phyloP scores from a whole-genome alignment of 2,329 filamentous ascomycete genomes.

The Penicillium psychrosexuale region DNA sequence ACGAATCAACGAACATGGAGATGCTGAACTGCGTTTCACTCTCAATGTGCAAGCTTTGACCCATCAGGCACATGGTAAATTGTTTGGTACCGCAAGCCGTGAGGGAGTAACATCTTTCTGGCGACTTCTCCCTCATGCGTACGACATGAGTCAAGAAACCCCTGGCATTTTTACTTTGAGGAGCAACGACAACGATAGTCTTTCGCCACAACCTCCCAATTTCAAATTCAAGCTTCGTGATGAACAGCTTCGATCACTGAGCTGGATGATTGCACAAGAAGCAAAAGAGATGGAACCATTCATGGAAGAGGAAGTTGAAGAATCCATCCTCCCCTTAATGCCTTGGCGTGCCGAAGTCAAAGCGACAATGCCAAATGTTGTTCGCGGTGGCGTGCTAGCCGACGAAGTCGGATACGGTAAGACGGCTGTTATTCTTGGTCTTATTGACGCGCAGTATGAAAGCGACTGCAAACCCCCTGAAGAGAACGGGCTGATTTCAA shows the following conservation, averaged over 20 bases:
- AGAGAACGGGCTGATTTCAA: conserved; percentile 35
- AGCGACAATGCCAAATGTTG: conserved; percentile 28
- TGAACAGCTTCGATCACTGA: conserved; percentile 55
- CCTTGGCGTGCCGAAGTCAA: conserved; percentile 58
- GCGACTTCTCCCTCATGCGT: conserved; percentile 50
- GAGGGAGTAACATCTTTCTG: conserved; percentile 35
- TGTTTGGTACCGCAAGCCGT: conserved; percentile 14
- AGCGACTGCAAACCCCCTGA: conserved; percentile 14
- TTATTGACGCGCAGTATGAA: conserved; percentile 47
- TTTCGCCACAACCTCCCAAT: conserved; percentile 33
- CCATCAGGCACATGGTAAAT: conserved; percentile 34
- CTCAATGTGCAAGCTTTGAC: conserved; percentile 39
- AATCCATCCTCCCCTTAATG: conserved; percentile 50
- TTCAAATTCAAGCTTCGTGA: conserved; percentile 44
- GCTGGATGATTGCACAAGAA: conserved; percentile 61
- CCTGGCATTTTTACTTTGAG: conserved; percentile 43
- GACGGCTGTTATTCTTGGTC: conserved; percentile 57
- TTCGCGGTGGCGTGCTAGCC: conserved; percentile 61
- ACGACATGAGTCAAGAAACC: conserved; percentile 29
- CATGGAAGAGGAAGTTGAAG: conserved; percentile 55
- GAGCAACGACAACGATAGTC: conserved; percentile 42
- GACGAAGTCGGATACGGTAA: conserved; percentile 67
- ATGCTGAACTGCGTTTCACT: conserved; percentile 39
- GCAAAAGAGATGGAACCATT: conserved; percentile 40
- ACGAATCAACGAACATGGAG: conserved; percentile 27